Percentiles rank a stretch among this genome's conserved stretches.
These are phyloP conservation scores for Penicillium arizonense DNA, from an alignment of 495 filamentous ascomycete species.

Conservation along the genomic window DNA sequence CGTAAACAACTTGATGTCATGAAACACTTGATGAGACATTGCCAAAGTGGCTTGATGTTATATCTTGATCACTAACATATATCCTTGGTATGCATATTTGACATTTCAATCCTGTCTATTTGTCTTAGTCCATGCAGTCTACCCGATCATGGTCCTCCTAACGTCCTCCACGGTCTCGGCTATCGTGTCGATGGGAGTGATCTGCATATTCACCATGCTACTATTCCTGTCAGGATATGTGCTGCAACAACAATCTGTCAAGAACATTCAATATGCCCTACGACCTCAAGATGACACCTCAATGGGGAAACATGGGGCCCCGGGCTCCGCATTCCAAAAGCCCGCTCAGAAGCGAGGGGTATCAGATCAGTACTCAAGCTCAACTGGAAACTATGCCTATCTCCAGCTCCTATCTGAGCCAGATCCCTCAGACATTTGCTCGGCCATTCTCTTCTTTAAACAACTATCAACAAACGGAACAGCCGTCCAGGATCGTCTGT, in stretches of 20 bases:
- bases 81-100: slow-evolving; percentile 11
- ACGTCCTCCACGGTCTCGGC: slow-evolving; percentile 45
- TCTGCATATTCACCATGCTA: slow-evolving; percentile 60
- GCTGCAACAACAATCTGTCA: slow-evolving; percentile 68
- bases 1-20: slow-evolving; percentile 32
- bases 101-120: slow-evolving; percentile 18
- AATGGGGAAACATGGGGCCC: slow-evolving; percentile 11
- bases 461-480: slow-evolving; percentile 36
- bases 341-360: slow-evolving; percentile 17
- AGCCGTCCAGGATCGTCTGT: slow-evolving; percentile 44
- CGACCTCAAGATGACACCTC: slow-evolving; percentile 34
- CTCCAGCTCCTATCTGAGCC: slow-evolving; percentile 44
- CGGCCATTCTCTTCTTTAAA: slow-evolving; percentile 45
- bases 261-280: slow-evolving; percentile 58
- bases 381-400: slow-evolving; percentile 41
- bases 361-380: slow-evolving; percentile 8
- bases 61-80: background rate
- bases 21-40: slow-evolving; percentile 22
- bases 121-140: slow-evolving; percentile 13
- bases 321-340: slow-evolving; percentile 26
- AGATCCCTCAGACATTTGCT: slow-evolving; percentile 47
- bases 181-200: slow-evolving; percentile 42
- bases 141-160: slow-evolving; percentile 42
- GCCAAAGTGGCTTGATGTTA: background rate
- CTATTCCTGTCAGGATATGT: slow-evolving; percentile 72